phyloP scores from a whole-genome alignment of 176 grass and related monocot genomes.

The Carex myosuroides region DNA sequence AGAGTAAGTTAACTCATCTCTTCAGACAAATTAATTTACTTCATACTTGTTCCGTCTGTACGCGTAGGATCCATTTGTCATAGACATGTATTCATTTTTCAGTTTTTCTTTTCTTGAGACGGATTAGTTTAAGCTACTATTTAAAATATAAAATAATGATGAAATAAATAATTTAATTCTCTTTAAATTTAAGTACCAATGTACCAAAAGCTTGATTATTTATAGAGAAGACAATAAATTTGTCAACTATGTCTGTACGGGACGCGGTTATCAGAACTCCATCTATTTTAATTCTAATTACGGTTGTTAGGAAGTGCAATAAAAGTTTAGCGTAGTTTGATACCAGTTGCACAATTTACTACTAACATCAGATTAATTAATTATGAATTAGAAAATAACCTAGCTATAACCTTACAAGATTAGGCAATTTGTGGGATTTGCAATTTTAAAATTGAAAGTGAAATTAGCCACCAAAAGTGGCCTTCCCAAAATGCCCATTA shows the following conservation, averaged over 20 bases:
- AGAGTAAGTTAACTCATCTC: no score
- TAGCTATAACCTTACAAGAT: background rate
- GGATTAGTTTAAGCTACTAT: no score
- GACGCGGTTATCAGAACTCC: background rate
- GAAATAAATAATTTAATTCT: no score
- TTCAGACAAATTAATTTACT: no score
- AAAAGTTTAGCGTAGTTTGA: background rate
- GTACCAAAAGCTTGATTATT: no score
- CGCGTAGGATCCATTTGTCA: no score
- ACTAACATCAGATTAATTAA: background rate
- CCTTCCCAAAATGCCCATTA: background rate
- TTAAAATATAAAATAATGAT: no score
- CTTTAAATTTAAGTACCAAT: no score
- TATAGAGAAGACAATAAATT: no score
- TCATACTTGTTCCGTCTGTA: no score
- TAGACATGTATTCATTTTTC: no score
- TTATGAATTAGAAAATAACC: background rate
- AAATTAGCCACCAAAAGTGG: background rate
- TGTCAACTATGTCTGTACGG: background rate
- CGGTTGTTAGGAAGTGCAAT: background rate
- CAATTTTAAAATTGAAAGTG: background rate
- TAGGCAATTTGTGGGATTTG: slow-evolving; percentile 2
- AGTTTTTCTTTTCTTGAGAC: no score
- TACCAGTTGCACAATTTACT: background rate
- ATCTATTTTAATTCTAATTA: background rate